Base-by-base conservation (phyloP, 2,329 filamentous ascomycete genomes). In the Aureobasidium lini region DNA sequence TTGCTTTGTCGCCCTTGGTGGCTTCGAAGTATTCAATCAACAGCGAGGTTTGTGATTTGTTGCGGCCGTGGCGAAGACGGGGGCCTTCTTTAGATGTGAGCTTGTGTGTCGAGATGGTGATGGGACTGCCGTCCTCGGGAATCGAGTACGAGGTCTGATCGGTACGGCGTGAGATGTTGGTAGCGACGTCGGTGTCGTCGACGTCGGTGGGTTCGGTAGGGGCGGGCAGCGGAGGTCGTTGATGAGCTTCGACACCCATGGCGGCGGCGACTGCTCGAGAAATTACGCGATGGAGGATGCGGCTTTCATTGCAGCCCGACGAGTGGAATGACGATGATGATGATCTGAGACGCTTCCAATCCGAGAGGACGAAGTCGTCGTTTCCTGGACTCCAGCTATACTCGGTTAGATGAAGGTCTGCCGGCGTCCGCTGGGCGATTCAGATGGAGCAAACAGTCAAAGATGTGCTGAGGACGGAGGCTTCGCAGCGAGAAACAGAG, bases 21-120 rank as follows among this genome's bases (percentile, higher is more conserved):
- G 85, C 89, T 75, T 96, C 92, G 69, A 95, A 96, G 74, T 95
- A 96, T 76, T 96, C 92, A 68, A 96, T 96, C 67, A 96, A 80
- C 65, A 96, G 80, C 60, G 90, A 95, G 39, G 92, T 95, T 76
- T 95, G 91, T 47, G 90, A 95, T 67, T 83, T 82, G 73, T 69
- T 75, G 70, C 69, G 77, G 73, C 71, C 73, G 79, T 74, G 73
- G 72, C 73, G 62, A 79, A 76, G 71, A 63, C 79, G 75, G 8
- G 71, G 81, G 71, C 84, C 86, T 18, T 70, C 66, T 43, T 64
- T 61, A 64, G 59, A 57, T 48, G 64, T 66, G 67, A 75, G 84
- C 82, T 73, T 88, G 80, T 69, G 84, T 46, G 93, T 96, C 70
- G 87, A 86, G 72, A 99, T 95, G 62, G 90, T 97, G 69, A 99